These are phyloP conservation scores for Spencermartinsiella ligniputridi DNA, from an alignment of 1,139 yeast species.

Conservation along the genomic window DNA sequence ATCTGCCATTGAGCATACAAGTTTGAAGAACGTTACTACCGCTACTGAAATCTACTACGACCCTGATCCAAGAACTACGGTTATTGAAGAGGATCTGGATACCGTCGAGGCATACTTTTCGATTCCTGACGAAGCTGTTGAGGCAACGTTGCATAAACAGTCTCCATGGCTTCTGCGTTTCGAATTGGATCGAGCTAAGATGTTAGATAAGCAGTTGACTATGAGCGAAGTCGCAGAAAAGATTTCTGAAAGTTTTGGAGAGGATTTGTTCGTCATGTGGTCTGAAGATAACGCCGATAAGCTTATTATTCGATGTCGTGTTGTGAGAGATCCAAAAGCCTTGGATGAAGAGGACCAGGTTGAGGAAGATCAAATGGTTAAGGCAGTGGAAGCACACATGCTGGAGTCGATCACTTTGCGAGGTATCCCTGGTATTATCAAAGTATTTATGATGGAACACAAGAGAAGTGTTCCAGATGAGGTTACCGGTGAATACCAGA, in stretches of 20 bases:
- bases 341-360: slow-evolving; percentile 91
- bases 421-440: slow-evolving; percentile 92
- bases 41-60: slow-evolving; percentile 96
- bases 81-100: slow-evolving; percentile 93
- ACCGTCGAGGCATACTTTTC: slow-evolving; percentile 96
- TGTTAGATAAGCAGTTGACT: slow-evolving; percentile 95
- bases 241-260: slow-evolving; percentile 89
- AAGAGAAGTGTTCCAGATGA: slow-evolving; percentile 74
- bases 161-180: slow-evolving; percentile 97
- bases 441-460: slow-evolving; percentile 91
- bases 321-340: slow-evolving; percentile 92
- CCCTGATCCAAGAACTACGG: slow-evolving; percentile 96
- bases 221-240: slow-evolving; percentile 98
- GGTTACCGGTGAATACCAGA: slow-evolving; percentile 73
- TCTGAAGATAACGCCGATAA: slow-evolving; percentile 98
- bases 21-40: slow-evolving; percentile 91
- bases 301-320: slow-evolving; percentile 96
- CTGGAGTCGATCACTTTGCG: slow-evolving; percentile 89
- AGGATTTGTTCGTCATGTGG: slow-evolving; percentile 96
- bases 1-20: slow-evolving; percentile 95
- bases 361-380: slow-evolving; percentile 95
- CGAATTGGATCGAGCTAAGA: slow-evolving; percentile 96
- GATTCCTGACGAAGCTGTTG: slow-evolving; percentile 96
- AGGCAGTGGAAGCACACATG: slow-evolving; percentile 95
- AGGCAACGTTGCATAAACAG: slow-evolving; percentile 86